These are phyloP conservation scores for Ormosia semicastrata DNA, from an alignment of 306 rosid genomes.

Conservation along the genomic window DNA sequence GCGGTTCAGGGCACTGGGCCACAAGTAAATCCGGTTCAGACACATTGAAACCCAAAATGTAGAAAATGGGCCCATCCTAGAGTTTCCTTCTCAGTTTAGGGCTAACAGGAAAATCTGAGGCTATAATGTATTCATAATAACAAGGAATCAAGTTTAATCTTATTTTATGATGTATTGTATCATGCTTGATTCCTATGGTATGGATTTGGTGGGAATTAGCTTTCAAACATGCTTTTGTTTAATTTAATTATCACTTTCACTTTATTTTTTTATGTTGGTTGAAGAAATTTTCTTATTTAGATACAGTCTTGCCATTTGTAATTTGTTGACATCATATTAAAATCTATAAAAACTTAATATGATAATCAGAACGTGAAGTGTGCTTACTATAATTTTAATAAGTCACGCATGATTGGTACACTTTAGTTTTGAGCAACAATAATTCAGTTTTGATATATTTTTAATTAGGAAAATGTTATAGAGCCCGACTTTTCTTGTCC, in stretches of 20 bases:
- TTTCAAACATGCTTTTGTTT: neutral
- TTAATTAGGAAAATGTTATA: neutral
- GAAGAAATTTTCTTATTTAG: neutral
- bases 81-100: neutral
- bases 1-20: neutral
- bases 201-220: neutral
- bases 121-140: neutral
- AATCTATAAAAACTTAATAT: neutral
- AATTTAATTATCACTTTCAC: no score
- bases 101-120: neutral
- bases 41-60: neutral
- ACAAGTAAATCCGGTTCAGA: neutral
- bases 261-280: neutral
- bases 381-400: neutral
- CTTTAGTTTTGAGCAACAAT: neutral
- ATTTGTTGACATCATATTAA: neutral
- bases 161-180: neutral
- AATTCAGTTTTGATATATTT: neutral
- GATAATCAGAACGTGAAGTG: neutral
- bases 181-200: neutral
- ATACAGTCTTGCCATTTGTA: neutral
- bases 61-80: neutral
- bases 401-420: neutral
- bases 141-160: no score
- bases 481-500: no score